Evolutionary conservation across 805 yeast species (phyloP), one percentile per base, ranked within the genome.

Genomic region (Metschnikowia sp.): DNA sequence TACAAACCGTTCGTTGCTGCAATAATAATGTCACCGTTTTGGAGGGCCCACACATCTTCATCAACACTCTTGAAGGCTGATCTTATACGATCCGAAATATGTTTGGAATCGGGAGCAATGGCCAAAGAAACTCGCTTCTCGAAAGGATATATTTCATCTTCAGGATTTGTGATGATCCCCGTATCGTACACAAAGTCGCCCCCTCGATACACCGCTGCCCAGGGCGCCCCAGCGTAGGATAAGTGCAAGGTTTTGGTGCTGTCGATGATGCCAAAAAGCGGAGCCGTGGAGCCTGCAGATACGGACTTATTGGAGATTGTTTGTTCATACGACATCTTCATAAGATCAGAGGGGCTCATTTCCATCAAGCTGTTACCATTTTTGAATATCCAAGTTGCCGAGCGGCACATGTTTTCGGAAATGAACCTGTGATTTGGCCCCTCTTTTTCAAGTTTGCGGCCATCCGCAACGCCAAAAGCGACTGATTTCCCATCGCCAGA

Each of bases 1-100:
- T 32, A 36, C 33, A 43, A 37, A 11, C 46, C 46, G 12, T 43
- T 26, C 9, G 46, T 43, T 3, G 41, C 46, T 11, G 40, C 46
- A 30, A 43, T 37, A 9, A 43, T 26, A 12, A 43, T 28, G 35
- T 43, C 41, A 10, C 46, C 46, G 8, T 32, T 26, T 11, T 36
- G 28, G 19, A 43, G 33, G 8, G 26, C 15, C 39, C 39, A 36
- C 7, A 11, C 29, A 22, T 22, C 26, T 22, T 22, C 26, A 22
- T 22, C 26, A 22, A 22, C 26, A 22, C 26, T 22, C 4, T 22
- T 7, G 26, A 22, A 22, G 26, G 26, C 26, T 22, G 26, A 22
- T 22, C 7, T 22, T 22, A 22, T 22, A 22, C 26, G 26, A 22
- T 22, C 26, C 26, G 26, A 22, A 22, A 22, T 22, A 22, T 22